A percentile compares a stretch with the other conserved stretches of the same genome.
phyloP scores from a whole-genome alignment of 257 asterid species.

The Handroanthus guayacan region DNA sequence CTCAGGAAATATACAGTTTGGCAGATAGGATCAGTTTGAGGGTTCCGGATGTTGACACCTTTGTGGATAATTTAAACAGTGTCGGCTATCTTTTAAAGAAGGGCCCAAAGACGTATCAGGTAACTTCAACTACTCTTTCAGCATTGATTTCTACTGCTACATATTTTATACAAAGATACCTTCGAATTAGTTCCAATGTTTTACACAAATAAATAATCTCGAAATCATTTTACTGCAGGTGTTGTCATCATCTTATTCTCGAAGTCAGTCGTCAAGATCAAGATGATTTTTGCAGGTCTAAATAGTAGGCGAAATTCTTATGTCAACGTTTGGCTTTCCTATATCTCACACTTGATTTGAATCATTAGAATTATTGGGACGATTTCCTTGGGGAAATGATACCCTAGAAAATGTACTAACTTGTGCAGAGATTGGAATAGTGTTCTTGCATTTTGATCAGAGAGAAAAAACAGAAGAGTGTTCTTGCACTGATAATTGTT shows the following conservation, averaged over 20 bases:
- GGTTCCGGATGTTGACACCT: constrained; percentile 89
- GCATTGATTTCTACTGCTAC: neutral
- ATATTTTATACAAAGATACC: neutral
- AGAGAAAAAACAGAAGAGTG: too few species aligned
- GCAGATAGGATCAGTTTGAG: constrained; percentile 80
- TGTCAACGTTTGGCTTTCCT: neutral
- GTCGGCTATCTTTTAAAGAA: constrained; percentile 91
- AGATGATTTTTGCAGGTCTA: constrained; percentile 45
- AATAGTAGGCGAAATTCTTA: constrained; percentile 21
- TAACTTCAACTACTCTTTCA: constrained; percentile 28
- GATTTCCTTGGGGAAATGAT: too few species aligned
- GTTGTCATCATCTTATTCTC: constrained; percentile 80
- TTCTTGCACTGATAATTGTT: too few species aligned
- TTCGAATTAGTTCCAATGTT: neutral
- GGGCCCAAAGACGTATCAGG: constrained; percentile 96
- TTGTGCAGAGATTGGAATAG: too few species aligned
- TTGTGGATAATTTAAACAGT: constrained; percentile 81
- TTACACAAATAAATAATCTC: neutral
- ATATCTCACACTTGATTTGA: neutral
- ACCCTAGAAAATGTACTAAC: too few species aligned
- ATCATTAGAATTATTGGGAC: neutral
- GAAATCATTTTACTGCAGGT: constrained; percentile 55
- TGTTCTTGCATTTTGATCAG: too few species aligned
- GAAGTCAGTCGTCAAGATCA: constrained; percentile 63
- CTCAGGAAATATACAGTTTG: constrained; percentile 86